Conservation (phyloP, 108 stramenopile genomes). For the Mayamaea pseudoterrestris region DNA sequence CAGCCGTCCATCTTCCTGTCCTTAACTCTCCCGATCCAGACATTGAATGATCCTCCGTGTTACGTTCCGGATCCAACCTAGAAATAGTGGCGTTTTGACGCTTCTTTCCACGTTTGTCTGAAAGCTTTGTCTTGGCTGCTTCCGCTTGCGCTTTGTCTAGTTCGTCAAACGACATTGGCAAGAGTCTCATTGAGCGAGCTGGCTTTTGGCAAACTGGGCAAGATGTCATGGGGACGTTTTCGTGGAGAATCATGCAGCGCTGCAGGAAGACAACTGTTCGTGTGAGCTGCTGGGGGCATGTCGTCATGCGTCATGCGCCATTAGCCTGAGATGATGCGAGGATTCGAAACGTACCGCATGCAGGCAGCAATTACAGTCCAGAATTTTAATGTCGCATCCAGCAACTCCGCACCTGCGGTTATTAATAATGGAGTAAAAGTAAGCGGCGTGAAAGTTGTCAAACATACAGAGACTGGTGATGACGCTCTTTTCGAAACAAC, state of each 20-base stretch:
- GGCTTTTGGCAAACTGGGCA: constrained; percentile 24
- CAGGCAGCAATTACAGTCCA: constrained; percentile 8
- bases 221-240: constrained; percentile 2
- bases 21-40: constrained; percentile 25
- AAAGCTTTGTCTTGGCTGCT: constrained; percentile 25
- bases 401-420: constrained; percentile 9
- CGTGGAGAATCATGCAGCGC: constrained; percentile 22
- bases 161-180: constrained; percentile 42
- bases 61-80: constrained; percentile 20
- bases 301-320: not conserved
- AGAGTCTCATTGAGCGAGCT: constrained; percentile 11
- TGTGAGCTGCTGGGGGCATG: not conserved
- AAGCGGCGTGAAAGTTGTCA: too few relatives aligned
- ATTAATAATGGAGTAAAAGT: too few relatives aligned
- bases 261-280: constrained; percentile 4
- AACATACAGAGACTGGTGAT: too few relatives aligned
- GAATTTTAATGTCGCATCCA: constrained; percentile 7
- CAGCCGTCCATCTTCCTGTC: constrained; percentile 75
- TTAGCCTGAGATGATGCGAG: not conserved
- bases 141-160: constrained; percentile 33
- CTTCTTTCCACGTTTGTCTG: constrained; percentile 36
- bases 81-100: constrained; percentile 45
- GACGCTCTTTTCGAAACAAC: too few relatives aligned
- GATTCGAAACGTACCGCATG: constrained; percentile 6
- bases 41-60: constrained; percentile 7